Conservation (phyloP, 176 grass and related monocot species). For the Ensete ventricosum region DNA sequence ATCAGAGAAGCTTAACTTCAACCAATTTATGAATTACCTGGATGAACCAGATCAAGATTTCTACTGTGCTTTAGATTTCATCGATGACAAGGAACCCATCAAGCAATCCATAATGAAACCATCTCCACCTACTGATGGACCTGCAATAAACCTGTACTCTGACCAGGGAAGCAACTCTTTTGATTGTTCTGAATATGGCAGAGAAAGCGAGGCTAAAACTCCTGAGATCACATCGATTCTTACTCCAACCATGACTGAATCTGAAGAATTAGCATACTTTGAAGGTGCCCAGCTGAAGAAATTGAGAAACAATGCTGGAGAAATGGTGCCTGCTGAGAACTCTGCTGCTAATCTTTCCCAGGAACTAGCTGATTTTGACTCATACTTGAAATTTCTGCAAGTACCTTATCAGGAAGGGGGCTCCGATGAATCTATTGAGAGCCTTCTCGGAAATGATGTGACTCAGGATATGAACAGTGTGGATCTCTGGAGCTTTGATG, state of each 20-base stretch:
- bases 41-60: conserved; percentile 25
- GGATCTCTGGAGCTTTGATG: conserved; percentile 82
- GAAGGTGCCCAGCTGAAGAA: background rate
- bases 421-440: conserved; percentile 41
- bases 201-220: conserved; percentile 3
- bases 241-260: conserved; percentile 9
- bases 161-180: conserved; percentile 30
- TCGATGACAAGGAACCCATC: conserved; percentile 28
- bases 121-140: background rate
- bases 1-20: conserved; percentile 24
- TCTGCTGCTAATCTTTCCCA: conserved; percentile 25
- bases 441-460: conserved; percentile 40
- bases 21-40: conserved; percentile 12
- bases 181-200: background rate
- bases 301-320: conserved; percentile 18
- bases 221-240: conserved; percentile 9
- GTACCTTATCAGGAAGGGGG: conserved; percentile 24
- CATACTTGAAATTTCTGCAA: conserved; percentile 43
- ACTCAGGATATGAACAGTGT: conserved; percentile 39
- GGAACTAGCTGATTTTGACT: conserved; percentile 41
- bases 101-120: conserved; percentile 11
- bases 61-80: conserved; percentile 25
- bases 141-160: conserved; percentile 4
- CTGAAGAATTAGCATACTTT: background rate
- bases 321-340: conserved; percentile 25